phyloP scores from a whole-genome alignment of 768 basidiomycete species.

The Boletus tomentosulus region DNA sequence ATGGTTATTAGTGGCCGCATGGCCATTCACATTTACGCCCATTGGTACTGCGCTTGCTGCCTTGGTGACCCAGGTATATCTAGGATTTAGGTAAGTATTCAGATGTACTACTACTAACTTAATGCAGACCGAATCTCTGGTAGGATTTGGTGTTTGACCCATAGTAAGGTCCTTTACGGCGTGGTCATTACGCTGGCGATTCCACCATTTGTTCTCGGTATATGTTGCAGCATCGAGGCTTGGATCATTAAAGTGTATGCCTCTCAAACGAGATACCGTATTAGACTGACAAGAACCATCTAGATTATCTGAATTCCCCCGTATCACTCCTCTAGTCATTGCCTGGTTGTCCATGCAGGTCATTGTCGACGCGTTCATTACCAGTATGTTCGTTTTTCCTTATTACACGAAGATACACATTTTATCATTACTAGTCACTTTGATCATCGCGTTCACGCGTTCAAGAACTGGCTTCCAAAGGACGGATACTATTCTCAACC shows the following conservation, averaged over 20 bases:
- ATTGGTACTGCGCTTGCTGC: constrained; percentile 44
- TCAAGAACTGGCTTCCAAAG: no score
- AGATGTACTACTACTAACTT: neutral
- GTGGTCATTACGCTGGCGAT: constrained; percentile 35
- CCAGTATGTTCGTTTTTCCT: constrained; percentile 26
- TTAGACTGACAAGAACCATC: neutral
- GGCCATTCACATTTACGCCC: constrained; percentile 50
- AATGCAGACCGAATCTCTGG: neutral
- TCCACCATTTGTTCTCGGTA: constrained; percentile 41
- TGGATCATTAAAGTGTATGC: constrained; percentile 40
- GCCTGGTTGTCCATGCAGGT: constrained; percentile 30
- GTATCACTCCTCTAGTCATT: constrained; percentile 39
- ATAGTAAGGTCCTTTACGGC: constrained; percentile 23
- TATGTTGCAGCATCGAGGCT: constrained; percentile 40
- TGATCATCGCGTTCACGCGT: no score
- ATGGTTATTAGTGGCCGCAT: constrained; percentile 32
- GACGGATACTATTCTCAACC: no score
- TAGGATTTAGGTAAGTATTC: constrained; percentile 39
- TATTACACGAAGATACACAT: neutral
- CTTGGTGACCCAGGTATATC: constrained; percentile 45
- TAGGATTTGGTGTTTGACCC: constrained; percentile 16
- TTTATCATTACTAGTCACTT: neutral
- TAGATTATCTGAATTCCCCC: constrained; percentile 39
- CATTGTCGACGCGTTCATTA: constrained; percentile 42
- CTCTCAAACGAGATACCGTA: neutral